Base-by-base conservation (phyloP, 2,329 filamentous ascomycete genomes). In the Graphiopsis chlorocephala region DNA sequence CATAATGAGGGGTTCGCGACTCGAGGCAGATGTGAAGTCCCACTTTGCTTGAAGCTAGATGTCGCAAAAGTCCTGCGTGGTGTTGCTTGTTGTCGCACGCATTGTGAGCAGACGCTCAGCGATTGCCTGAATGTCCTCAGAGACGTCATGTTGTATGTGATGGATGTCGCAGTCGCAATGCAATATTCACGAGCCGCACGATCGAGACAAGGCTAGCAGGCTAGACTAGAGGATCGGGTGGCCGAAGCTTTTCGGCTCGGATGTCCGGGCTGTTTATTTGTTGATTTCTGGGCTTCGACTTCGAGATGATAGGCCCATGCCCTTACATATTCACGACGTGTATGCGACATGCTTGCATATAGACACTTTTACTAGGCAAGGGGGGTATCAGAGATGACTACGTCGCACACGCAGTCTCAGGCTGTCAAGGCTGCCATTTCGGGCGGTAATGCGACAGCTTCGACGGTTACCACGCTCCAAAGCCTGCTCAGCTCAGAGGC, bases 1-100 rank as follows among this genome's bases (percentile, higher is more conserved):
- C 76, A 78, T 64, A 77, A 71, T 4, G 75, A 76, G 25, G 73
- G 70, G 28, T 64, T 70, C 8, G 74, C 76, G 48, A 78, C 70
- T 45, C 73, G 71, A 5, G 76, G 76, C 1, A 77, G 68, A 62
- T 64, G 68, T 50, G 69, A 69, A 14, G 57, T 47, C 15, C 66
- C 67, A 50, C 66, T 61, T 48, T 64, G 61, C 48, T 38, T 56
- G 26, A 61, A 31, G 38, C 56, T 47, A 29, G 63, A 29, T 33
- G 67, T 58, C 26, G 52, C 53, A 29, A 58, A 65, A 14, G 29
- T 63, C 14, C 53, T 56, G 31, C 48, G 57, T 12, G 31, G 28
- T 55, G 20, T 28, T 26, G 61, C 10, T 14, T 35, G 57, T 25
- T 53, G 60, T 45, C 48, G 48, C 48, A 26, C 48, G 33, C 60